Evolutionary conservation across 2,329 filamentous ascomycete species (phyloP), one percentile per base, ranked within the genome.

Genomic region (Apiospora marii): DNA sequence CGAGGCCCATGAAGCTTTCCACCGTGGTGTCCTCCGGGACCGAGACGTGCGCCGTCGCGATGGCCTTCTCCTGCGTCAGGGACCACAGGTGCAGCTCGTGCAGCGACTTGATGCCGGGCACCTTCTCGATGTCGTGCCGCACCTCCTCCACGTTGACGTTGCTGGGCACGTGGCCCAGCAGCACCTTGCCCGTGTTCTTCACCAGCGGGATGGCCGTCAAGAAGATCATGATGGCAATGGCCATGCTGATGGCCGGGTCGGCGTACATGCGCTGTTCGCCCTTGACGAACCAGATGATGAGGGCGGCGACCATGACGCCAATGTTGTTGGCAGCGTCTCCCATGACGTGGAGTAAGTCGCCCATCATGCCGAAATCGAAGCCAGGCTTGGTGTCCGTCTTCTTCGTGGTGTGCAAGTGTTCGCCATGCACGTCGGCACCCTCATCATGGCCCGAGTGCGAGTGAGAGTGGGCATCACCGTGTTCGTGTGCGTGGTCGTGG

Each of bases 51-150:
- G 91, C 92, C 0, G 91, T 91, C 10, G 92, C 93, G 68, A 94
- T 86, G 7, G 89, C 85, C 77, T 93, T 94, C 70, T 86, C 86
- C 81, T 95, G 92, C 77, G 92, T 90, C 4, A 95, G 85, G 3
- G 90, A 87, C 92, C 93, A 95, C 73, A 94, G 88, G 75, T 94
- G 92, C 22, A 95, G 84, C 76, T 95, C 92, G 75, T 94, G 92
- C 19, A 94, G 86, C 0, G 90, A 90, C 27, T 89, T 80, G 22
- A 94, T 86, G 0, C 92, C 92, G 0, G 89, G 87, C 44, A 94
- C 90, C 81, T 87, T 89, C 78, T 93, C 91, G 1, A 95, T 84
- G 75, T 94, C 92, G 73, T 92, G 88, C 76, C 89, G 90, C 67
- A 95, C 86, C 72, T 94, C 89, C 0, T 87, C 85, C 0, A 91